These are phyloP conservation scores for Nidularia pulvinata DNA, from an alignment of 768 basidiomycete genomes.

Conservation along the genomic window DNA sequence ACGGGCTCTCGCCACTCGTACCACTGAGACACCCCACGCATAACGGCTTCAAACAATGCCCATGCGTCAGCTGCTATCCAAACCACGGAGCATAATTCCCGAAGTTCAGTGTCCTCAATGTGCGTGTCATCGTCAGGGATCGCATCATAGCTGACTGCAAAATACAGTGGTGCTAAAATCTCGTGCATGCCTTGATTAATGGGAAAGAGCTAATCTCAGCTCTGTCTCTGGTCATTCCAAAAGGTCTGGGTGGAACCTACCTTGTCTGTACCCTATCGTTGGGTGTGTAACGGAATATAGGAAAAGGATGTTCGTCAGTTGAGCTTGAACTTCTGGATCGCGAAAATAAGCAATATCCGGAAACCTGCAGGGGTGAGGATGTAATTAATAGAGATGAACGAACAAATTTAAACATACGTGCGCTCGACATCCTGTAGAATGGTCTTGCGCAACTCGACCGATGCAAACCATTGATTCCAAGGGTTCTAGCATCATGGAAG, in stretches of 20 bases:
- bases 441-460: slow-evolving; percentile 85
- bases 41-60: slow-evolving; percentile 77
- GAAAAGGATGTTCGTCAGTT: slow-evolving; percentile 87
- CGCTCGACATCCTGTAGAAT: slow-evolving; percentile 95
- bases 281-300: slow-evolving; percentile 80
- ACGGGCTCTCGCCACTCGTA: slow-evolving; percentile 64
- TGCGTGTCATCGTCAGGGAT: slow-evolving; percentile 32
- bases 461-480: slow-evolving; percentile 93
- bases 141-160: slow-evolving; percentile 84
- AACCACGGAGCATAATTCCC: slow-evolving; percentile 61
- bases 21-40: slow-evolving; percentile 82
- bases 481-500: slow-evolving; percentile 61
- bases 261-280: slow-evolving; percentile 90
- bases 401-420: slow-evolving; percentile 57
- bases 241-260: slow-evolving; percentile 14
- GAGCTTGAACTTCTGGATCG: slow-evolving; percentile 66
- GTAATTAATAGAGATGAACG: neutral
- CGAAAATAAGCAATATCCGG: slow-evolving; percentile 97
- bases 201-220: neutral
- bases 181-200: slow-evolving; percentile 87
- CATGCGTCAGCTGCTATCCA: slow-evolving; percentile 90
- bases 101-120: slow-evolving; percentile 32
- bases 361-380: slow-evolving; percentile 53
- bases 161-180: slow-evolving; percentile 84
- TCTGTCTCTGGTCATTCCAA: neutral